These are phyloP conservation scores for Jasminum sambac DNA, from an alignment of 257 asterid species.

Conservation along the genomic window DNA sequence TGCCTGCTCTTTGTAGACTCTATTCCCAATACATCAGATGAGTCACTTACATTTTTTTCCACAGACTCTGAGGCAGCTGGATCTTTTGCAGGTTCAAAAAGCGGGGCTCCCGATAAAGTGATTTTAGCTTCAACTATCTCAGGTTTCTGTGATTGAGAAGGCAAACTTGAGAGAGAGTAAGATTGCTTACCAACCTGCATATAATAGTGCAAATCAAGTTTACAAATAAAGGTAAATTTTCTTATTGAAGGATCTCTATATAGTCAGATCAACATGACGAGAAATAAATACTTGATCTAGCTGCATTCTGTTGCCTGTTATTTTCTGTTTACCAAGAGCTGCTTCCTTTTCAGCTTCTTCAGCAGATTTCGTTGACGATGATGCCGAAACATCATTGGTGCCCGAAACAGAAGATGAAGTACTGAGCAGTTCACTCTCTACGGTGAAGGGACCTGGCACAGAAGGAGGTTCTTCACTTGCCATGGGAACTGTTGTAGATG, in stretches of 20 bases:
- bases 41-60: constrained; percentile 8
- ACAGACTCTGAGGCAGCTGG: background rate
- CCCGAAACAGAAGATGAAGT: constrained; percentile 29
- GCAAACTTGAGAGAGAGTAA: constrained; percentile 22
- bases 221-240: constrained; percentile 17
- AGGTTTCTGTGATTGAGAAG: constrained; percentile 23
- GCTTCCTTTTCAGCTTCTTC: constrained; percentile 30
- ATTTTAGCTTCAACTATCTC: constrained; percentile 15
- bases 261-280: constrained; percentile 24
- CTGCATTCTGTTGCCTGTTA: constrained; percentile 27
- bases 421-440: constrained; percentile 27
- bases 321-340: constrained; percentile 31
- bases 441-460: constrained; percentile 33
- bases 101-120: constrained; percentile 14
- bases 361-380: constrained; percentile 27
- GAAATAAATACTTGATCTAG: constrained; percentile 52
- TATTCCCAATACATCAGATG: constrained; percentile 21
- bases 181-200: constrained; percentile 36
- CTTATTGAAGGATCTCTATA: constrained; percentile 5
- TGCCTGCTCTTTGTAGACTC: constrained; percentile 13
- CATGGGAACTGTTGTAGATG: constrained; percentile 28
- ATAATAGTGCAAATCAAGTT: background rate
- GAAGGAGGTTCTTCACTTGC: constrained; percentile 24
- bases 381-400: constrained; percentile 32
- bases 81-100: constrained; percentile 17